phyloP scores from a whole-genome alignment of 2,329 filamentous ascomycete species.

The Tolypocladium album region DNA sequence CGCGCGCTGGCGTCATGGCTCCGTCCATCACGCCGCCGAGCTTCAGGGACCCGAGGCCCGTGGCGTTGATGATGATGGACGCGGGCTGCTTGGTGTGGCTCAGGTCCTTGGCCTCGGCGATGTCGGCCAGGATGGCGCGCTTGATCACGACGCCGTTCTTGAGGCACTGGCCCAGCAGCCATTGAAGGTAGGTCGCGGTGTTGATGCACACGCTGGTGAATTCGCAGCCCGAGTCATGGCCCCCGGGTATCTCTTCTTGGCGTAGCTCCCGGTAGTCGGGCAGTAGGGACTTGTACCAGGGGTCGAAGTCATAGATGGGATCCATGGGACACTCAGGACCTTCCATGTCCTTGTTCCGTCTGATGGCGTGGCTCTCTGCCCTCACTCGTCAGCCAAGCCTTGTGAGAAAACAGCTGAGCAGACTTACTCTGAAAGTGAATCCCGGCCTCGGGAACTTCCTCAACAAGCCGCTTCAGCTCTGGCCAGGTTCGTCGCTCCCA shows the following conservation, averaged over 20 bases:
- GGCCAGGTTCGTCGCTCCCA: slow-evolving; percentile 59
- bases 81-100: slow-evolving; percentile 44
- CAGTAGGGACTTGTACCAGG: slow-evolving; percentile 65
- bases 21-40: slow-evolving; percentile 75
- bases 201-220: slow-evolving; percentile 91
- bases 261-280: slow-evolving; percentile 58
- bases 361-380: slow-evolving; percentile 36
- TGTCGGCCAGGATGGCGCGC: slow-evolving; percentile 54
- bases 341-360: slow-evolving; percentile 51
- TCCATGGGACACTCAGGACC: slow-evolving; percentile 35
- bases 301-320: slow-evolving; percentile 51
- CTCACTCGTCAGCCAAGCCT: not conserved
- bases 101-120: slow-evolving; percentile 51
- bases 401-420: too few relatives aligned
- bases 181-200: slow-evolving; percentile 76
- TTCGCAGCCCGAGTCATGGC: slow-evolving; percentile 58
- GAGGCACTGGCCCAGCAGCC: slow-evolving; percentile 71
- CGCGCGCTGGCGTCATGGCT: slow-evolving; percentile 64
- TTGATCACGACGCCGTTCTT: slow-evolving; percentile 60
- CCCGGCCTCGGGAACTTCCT: slow-evolving; percentile 63
- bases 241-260: slow-evolving; percentile 46
- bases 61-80: slow-evolving; percentile 73
- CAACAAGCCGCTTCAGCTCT: slow-evolving; percentile 46
- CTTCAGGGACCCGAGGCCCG: slow-evolving; percentile 62
- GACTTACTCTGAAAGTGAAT: slow-evolving; percentile 62